Conservation (phyloP, 805 yeast genomes). For the Hanseniaspora lachancei region DNA sequence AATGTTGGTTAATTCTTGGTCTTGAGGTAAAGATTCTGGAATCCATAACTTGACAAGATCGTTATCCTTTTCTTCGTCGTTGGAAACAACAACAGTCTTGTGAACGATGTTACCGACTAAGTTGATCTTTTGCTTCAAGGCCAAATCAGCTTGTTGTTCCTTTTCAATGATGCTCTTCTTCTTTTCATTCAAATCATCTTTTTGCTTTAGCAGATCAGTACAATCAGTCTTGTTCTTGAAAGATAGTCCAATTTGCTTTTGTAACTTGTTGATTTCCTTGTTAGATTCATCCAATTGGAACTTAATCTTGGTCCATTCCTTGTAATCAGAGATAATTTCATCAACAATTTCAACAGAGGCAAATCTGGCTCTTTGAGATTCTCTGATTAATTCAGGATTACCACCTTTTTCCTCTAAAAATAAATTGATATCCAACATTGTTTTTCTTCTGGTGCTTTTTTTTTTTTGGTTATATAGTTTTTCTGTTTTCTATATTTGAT, state of each 20-base stretch:
- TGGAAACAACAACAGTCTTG: constrained; percentile 73
- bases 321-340: constrained; percentile 83
- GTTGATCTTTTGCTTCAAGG: constrained; percentile 67
- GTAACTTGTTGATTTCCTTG: constrained; percentile 77
- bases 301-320: constrained; percentile 79
- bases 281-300: constrained; percentile 83
- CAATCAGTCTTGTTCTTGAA: constrained; percentile 95
- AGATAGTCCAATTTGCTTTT: constrained; percentile 84
- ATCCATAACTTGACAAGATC: constrained; percentile 78
- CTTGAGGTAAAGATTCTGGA: constrained; percentile 43
- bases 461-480: too few species aligned
- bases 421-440: constrained; percentile 82
- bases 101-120: constrained; percentile 90
- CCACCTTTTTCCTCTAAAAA: constrained; percentile 97
- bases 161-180: constrained; percentile 52
- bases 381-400: constrained; percentile 74
- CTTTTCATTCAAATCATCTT: constrained; percentile 57
- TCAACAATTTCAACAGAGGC: constrained; percentile 90
- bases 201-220: constrained; percentile 61
- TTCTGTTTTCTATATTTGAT: too few species aligned
- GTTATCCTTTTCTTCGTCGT: constrained; percentile 77
- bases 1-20: constrained; percentile 42
- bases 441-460: constrained; percentile 1
- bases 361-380: constrained; percentile 87
- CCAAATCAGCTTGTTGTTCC: constrained; percentile 71